Evolutionary conservation across 2,329 filamentous ascomycete genomes (phyloP).

Genomic region (Aschersonia sp.): DNA sequence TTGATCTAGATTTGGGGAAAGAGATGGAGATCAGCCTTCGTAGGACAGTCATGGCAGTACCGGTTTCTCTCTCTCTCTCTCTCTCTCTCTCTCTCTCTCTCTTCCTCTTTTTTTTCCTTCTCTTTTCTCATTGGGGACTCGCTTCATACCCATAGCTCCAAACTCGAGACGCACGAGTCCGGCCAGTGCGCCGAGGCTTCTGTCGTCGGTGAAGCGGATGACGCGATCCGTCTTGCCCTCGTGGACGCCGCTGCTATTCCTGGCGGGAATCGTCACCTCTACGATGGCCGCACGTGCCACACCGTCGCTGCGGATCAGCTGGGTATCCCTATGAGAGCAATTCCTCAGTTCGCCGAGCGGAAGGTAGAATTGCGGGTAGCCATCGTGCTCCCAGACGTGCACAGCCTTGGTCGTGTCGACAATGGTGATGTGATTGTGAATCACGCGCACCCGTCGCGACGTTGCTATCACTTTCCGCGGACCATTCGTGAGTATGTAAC

Average conservation of each 20-base stretch:
- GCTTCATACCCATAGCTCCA: conserved; percentile 16
- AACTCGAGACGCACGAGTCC: conserved; percentile 20
- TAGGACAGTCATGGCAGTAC: background rate
- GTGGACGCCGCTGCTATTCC: conserved; percentile 6
- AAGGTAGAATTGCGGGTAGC: conserved; percentile 32
- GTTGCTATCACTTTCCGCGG: conserved; percentile 10
- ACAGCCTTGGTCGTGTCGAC: conserved; percentile 22
- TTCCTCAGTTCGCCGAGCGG: conserved; percentile 14
- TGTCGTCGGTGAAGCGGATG: conserved; percentile 23
- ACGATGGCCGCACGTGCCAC: conserved; percentile 14
- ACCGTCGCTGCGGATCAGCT: conserved; percentile 12
- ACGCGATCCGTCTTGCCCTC: conserved; percentile 17
- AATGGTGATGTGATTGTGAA: conserved; percentile 17
- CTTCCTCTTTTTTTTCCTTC: too few relatives aligned
- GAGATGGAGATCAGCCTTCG: background rate
- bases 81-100: too few relatives aligned
- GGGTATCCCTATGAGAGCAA: conserved; percentile 12
- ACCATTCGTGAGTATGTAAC: conserved; percentile 12
- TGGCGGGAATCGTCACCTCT: conserved; percentile 14
- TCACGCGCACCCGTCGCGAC: conserved; percentile 17
- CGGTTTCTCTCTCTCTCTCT: too few relatives aligned
- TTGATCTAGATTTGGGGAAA: conserved; percentile 13
- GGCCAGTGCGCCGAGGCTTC: conserved; percentile 16
- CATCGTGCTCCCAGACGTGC: conserved; percentile 30
- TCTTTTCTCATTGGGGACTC: too few relatives aligned